Evolutionary conservation across 1,139 yeast species (phyloP).

Genomic region (Pichia cactophila): DNA sequence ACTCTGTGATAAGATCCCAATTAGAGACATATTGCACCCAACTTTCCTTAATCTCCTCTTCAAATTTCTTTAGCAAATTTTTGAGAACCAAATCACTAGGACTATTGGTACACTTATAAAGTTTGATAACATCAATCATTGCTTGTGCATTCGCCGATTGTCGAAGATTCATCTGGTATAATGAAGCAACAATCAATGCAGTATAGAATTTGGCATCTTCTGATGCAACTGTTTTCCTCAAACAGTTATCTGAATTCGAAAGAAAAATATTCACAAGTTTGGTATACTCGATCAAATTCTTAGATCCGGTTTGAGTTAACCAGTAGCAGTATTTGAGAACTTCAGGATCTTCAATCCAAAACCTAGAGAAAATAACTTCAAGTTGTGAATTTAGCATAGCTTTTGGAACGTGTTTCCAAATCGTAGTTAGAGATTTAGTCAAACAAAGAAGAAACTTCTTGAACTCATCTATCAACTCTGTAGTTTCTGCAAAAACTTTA

Average conservation of each 20-base stretch:
- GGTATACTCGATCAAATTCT: slow-evolving; percentile 37
- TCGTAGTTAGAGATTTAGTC: slow-evolving; percentile 25
- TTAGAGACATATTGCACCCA: slow-evolving; percentile 56
- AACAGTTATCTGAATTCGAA: slow-evolving; percentile 38
- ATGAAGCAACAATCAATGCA: slow-evolving; percentile 35
- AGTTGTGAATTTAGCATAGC: slow-evolving; percentile 56
- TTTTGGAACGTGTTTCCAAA: slow-evolving; percentile 39
- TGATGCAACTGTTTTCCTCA: slow-evolving; percentile 22
- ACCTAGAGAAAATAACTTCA: slow-evolving; percentile 49
- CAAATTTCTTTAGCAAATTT: slow-evolving; percentile 47
- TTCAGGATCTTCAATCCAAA: slow-evolving; percentile 39
- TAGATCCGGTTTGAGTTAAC: slow-evolving; percentile 32
- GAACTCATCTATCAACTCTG: slow-evolving; percentile 17
- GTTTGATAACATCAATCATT: slow-evolving; percentile 9
- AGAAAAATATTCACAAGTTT: slow-evolving; percentile 60
- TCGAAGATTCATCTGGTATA: slow-evolving; percentile 42
- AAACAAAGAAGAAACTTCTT: slow-evolving; percentile 29
- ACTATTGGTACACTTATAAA: slow-evolving; percentile 54
- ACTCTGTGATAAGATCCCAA: slow-evolving; percentile 59
- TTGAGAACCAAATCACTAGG: slow-evolving; percentile 59
- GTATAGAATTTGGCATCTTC: slow-evolving; percentile 34
- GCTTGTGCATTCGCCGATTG: slow-evolving; percentile 37
- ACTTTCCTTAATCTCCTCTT: slow-evolving; percentile 38
- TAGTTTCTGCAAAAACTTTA: slow-evolving; percentile 51
- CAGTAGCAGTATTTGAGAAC: slow-evolving; percentile 38